Evolutionary conservation across 441 rosid species (phyloP).

Genomic region (Adansonia rubrostipa): DNA sequence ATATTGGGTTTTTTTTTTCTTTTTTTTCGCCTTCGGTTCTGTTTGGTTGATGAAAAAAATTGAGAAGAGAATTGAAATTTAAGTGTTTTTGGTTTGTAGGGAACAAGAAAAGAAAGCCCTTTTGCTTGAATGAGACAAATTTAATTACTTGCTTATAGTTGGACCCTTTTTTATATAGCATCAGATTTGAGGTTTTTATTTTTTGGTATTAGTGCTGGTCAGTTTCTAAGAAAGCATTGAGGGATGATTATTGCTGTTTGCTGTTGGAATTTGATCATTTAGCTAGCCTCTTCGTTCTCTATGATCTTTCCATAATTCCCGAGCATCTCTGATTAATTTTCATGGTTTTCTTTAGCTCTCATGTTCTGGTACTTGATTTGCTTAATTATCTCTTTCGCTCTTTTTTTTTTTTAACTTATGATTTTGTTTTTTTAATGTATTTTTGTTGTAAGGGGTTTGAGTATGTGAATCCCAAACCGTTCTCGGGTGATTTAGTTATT

Average conservation of each 20-base stretch:
- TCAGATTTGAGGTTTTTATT: slow-evolving; percentile 17
- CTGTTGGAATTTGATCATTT: slow-evolving; percentile 2
- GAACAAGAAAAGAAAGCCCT: slow-evolving; percentile 9
- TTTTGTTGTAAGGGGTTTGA: not conserved
- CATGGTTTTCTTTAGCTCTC: not conserved
- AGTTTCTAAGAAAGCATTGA: not conserved
- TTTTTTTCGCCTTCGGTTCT: not conserved
- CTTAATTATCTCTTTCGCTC: too few relatives aligned
- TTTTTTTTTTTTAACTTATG: too few relatives aligned
- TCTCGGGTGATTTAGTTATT: not conserved
- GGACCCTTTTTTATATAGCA: not conserved
- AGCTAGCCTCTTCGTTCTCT: not conserved
- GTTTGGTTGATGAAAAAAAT: slow-evolving; percentile 31
- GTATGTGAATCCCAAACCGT: not conserved
- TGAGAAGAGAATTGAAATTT: slow-evolving; percentile 19
- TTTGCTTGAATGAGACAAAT: slow-evolving; percentile 15
- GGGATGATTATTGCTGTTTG: not conserved
- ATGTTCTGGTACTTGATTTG: not conserved
- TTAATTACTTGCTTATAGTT: slow-evolving; percentile 6
- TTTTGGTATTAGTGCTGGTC: slow-evolving; percentile 7
- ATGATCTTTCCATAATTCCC: slow-evolving; percentile 12
- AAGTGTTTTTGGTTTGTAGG: slow-evolving; percentile 15
- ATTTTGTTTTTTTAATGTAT: too few relatives aligned
- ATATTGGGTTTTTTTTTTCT: not conserved
- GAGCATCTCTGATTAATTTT: slow-evolving; percentile 9